Conservation (phyloP, 257 asterid species). For the Solanum dulcamara region DNA sequence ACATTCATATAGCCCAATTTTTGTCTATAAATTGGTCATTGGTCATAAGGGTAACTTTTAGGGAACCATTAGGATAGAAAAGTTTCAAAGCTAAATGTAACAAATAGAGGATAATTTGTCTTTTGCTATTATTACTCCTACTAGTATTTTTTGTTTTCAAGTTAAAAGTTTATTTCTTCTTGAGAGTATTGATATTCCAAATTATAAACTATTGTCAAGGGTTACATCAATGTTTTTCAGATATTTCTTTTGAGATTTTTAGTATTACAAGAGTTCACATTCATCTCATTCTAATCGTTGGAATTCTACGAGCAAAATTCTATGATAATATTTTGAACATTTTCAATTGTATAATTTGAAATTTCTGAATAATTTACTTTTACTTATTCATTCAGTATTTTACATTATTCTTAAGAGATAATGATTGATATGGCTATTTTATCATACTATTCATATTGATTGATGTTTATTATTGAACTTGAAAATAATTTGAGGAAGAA, state of each 20-base stretch:
- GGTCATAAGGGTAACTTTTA: not conserved
- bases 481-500: too few species aligned
- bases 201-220: not conserved
- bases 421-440: too few species aligned
- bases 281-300: not conserved
- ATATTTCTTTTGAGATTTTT: not conserved
- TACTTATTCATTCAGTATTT: too few species aligned
- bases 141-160: not conserved
- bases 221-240: not conserved
- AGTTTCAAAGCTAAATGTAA: not conserved
- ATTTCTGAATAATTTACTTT: not conserved
- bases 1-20: too few species aligned
- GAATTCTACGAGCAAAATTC: not conserved
- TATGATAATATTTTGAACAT: not conserved
- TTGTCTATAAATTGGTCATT: not conserved
- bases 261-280: not conserved
- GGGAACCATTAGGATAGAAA: not conserved
- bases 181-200: not conserved
- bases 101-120: not conserved
- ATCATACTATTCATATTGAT: too few species aligned
- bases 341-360: not conserved
- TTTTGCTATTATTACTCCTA: not conserved
- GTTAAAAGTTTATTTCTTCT: not conserved
- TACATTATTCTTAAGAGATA: too few species aligned
- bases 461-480: too few species aligned